These are phyloP conservation scores for Microbotryum silenes-acaulis DNA, from an alignment of 1,284 basidiomycete genomes.

Conservation along the genomic window DNA sequence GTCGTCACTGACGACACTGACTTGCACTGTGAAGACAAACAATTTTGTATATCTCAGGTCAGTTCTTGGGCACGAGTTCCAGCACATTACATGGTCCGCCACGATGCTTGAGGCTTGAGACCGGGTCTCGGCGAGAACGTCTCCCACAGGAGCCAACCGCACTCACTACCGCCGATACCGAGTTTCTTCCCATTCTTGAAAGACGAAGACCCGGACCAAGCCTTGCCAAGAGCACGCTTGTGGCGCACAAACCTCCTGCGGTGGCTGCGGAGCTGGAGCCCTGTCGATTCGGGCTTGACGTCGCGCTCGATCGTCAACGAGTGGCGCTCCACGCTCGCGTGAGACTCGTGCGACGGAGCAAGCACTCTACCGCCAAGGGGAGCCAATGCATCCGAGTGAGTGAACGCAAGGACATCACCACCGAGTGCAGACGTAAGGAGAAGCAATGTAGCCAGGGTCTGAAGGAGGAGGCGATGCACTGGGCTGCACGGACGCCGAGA, in stretches of 20 bases:
- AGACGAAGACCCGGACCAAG: slow-evolving; percentile 7
- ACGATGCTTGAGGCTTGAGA: background rate
- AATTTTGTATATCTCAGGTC: background rate
- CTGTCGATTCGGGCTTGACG: background rate
- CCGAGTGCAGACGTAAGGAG: background rate
- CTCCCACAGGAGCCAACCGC: background rate
- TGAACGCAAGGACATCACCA: background rate
- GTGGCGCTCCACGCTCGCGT: background rate
- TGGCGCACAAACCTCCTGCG: background rate
- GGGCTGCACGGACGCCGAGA: background rate
- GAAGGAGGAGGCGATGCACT: slow-evolving; percentile 5
- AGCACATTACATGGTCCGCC: background rate
- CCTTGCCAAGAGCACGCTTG: slow-evolving; percentile 12
- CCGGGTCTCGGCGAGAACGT: background rate
- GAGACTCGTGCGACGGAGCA: background rate
- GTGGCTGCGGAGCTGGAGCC: background rate
- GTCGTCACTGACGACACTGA: slow-evolving; percentile 58
- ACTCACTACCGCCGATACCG: slow-evolving; percentile 62
- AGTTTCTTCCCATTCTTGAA: slow-evolving; percentile 47
- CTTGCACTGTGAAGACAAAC: slow-evolving; percentile 43
- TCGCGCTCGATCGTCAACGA: background rate
- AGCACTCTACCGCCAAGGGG: background rate
- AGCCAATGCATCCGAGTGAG: background rate
- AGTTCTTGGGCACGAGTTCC: too few relatives aligned
- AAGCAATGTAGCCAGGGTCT: background rate